Evolutionary conservation across 2,329 filamentous ascomycete species (phyloP).

Genomic region (Lecanicillium sp.): DNA sequence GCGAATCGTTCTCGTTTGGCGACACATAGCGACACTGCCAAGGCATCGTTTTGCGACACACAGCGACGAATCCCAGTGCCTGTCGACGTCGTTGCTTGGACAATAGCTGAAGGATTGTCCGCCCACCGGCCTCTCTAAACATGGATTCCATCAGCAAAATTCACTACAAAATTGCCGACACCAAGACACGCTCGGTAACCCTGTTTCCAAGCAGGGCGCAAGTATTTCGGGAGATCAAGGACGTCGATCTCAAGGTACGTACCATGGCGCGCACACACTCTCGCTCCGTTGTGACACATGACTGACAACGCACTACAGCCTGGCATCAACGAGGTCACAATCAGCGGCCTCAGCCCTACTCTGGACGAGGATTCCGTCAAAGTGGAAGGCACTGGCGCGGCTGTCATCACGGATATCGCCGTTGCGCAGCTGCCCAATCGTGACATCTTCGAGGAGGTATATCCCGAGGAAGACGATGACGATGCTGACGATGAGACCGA

Average conservation of each 20-base stretch:
- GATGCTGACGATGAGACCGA: constrained; percentile 20
- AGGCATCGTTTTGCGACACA: too few species aligned
- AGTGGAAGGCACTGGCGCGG: constrained; percentile 48
- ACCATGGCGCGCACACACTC: too few species aligned
- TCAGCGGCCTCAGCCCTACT: constrained; percentile 46
- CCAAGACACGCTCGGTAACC: constrained; percentile 53
- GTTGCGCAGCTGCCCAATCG: constrained; percentile 49
- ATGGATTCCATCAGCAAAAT: constrained; percentile 35
- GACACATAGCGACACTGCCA: too few species aligned
- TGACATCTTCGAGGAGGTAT: constrained; percentile 46
- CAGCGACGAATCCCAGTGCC: too few species aligned
- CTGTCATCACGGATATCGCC: constrained; percentile 53
- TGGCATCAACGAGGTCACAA: constrained; percentile 50
- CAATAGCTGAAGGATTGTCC: too few species aligned
- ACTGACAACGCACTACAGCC: constrained; percentile 24
- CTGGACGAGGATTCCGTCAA: constrained; percentile 53
- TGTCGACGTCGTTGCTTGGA: too few species aligned
- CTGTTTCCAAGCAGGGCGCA: constrained; percentile 56
- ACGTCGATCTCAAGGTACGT: constrained; percentile 25
- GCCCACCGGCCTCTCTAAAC: too few species aligned
- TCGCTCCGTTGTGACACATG: neutral
- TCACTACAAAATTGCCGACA: constrained; percentile 47
- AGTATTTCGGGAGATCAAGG: constrained; percentile 50
- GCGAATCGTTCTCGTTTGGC: too few species aligned
- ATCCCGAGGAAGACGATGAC: constrained; percentile 36